Evolutionary conservation across 176 grass and related monocot genomes (phyloP).

Genomic region (Canna indica): DNA sequence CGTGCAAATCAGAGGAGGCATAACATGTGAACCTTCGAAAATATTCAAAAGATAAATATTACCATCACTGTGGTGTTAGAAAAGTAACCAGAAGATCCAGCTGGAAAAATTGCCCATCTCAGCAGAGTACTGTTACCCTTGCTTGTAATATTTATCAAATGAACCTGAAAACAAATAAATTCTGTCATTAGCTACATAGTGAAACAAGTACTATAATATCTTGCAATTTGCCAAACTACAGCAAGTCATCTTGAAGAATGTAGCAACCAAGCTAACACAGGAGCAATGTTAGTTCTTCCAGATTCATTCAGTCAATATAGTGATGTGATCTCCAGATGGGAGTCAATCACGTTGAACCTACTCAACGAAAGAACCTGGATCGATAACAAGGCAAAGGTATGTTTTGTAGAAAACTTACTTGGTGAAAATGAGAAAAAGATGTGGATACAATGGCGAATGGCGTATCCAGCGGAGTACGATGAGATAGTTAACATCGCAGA

Average conservation of each 20-base stretch:
- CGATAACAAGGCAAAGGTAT: too few relatives aligned
- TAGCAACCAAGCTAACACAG: too few relatives aligned
- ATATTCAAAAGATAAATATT: conserved; percentile 23
- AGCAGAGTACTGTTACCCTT: conserved; percentile 72
- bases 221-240: neutral
- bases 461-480: too few relatives aligned
- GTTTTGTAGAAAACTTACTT: too few relatives aligned
- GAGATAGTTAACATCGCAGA: too few relatives aligned
- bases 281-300: too few relatives aligned
- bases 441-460: too few relatives aligned
- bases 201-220: conserved; percentile 13
- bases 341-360: too few relatives aligned
- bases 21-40: conserved; percentile 15
- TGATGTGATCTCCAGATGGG: too few relatives aligned
- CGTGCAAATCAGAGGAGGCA: neutral
- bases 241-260: neutral
- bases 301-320: too few relatives aligned
- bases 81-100: conserved; percentile 72
- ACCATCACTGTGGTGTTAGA: conserved; percentile 87
- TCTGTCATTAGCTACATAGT: neutral
- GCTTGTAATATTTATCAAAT: conserved; percentile 66
- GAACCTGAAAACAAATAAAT: conserved; percentile 45
- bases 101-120: conserved; percentile 75
- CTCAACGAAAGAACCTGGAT: too few relatives aligned
- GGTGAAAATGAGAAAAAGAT: too few relatives aligned